phyloP scores from a whole-genome alignment of 352 stramenopile genomes.

The Globisporangium nagaii region DNA sequence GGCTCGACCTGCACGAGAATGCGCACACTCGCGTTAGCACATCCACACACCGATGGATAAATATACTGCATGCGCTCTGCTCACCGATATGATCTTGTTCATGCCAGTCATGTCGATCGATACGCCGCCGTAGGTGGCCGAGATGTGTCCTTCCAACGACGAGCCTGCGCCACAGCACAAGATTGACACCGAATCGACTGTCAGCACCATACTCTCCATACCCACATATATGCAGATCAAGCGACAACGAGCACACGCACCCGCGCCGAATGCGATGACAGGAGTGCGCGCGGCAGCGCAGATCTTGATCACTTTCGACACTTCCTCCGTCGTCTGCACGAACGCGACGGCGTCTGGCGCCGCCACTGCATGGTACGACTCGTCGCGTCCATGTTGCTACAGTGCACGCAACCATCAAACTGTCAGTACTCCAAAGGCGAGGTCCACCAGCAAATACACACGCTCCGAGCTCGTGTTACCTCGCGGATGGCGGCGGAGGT shows the following conservation, averaged over 20 bases:
- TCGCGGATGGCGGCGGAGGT: constrained; percentile 54
- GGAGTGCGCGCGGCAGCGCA: constrained; percentile 79
- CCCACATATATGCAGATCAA: not conserved
- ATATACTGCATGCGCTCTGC: not conserved
- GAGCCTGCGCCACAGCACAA: constrained; percentile 79
- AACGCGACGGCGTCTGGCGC: constrained; percentile 87
- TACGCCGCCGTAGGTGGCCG: constrained; percentile 82
- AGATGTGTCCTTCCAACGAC: constrained; percentile 96
- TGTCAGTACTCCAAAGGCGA: not conserved
- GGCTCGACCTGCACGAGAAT: constrained; percentile 30
- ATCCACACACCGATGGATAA: not conserved
- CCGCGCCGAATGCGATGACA: constrained; percentile 94
- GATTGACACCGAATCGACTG: too few relatives aligned
- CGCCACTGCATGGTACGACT: constrained; percentile 86
- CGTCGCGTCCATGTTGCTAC: constrained; percentile 85
- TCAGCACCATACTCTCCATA: too few relatives aligned
- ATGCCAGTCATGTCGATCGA: constrained; percentile 88
- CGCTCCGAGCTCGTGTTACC: constrained; percentile 21
- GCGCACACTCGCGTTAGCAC: not conserved
- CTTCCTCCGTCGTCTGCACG: constrained; percentile 83
- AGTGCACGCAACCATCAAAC: not conserved
- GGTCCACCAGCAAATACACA: not conserved
- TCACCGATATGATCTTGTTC: constrained; percentile 62
- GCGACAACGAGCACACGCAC: too few relatives aligned
- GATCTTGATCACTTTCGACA: constrained; percentile 88